phyloP scores from a whole-genome alignment of 2,329 filamentous ascomycete genomes.

The Stachybotrys chlorohalonatus region DNA sequence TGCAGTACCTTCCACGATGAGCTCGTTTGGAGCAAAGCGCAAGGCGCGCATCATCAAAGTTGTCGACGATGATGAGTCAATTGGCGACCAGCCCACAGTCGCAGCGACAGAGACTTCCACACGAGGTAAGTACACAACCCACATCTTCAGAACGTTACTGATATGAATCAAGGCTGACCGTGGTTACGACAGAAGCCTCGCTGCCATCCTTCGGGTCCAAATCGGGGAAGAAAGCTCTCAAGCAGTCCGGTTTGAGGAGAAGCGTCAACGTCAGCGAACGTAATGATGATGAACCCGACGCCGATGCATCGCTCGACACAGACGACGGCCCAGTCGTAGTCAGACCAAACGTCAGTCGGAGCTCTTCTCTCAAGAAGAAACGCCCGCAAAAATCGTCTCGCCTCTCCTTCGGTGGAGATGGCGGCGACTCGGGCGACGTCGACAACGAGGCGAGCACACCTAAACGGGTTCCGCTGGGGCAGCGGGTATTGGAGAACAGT shows the following conservation, averaged over 20 bases:
- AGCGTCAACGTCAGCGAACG: slow-evolving; percentile 40
- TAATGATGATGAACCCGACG: slow-evolving; percentile 11
- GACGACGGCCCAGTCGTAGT: slow-evolving; percentile 38
- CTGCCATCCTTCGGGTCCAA: slow-evolving; percentile 32
- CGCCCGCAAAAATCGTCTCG: slow-evolving; percentile 48
- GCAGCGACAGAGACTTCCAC: slow-evolving; percentile 14
- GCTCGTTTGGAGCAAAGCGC: slow-evolving; percentile 46
- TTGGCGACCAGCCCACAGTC: slow-evolving; percentile 5
- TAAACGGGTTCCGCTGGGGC: slow-evolving; percentile 57
- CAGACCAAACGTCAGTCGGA: slow-evolving; percentile 36
- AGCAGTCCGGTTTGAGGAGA: slow-evolving; percentile 50
- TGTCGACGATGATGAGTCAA: slow-evolving; percentile 53
- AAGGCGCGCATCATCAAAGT: slow-evolving; percentile 72
- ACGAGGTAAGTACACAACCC: slow-evolving; percentile 25
- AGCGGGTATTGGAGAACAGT: slow-evolving; percentile 58
- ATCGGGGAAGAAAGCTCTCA: slow-evolving; percentile 40
- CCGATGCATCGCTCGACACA: slow-evolving; percentile 23
- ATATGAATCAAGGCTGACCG: slow-evolving; percentile 25
- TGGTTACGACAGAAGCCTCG: slow-evolving; percentile 17
- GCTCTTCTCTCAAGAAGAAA: slow-evolving; percentile 53
- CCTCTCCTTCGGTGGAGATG: slow-evolving; percentile 65
- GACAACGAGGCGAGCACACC: slow-evolving; percentile 47
- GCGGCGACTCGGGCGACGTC: slow-evolving; percentile 39
- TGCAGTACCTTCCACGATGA: slow-evolving; percentile 30
- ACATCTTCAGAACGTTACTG: slow-evolving; percentile 17